phyloP scores from a whole-genome alignment of 208 protist genomes.

The Blechomonas ayalai region DNA sequence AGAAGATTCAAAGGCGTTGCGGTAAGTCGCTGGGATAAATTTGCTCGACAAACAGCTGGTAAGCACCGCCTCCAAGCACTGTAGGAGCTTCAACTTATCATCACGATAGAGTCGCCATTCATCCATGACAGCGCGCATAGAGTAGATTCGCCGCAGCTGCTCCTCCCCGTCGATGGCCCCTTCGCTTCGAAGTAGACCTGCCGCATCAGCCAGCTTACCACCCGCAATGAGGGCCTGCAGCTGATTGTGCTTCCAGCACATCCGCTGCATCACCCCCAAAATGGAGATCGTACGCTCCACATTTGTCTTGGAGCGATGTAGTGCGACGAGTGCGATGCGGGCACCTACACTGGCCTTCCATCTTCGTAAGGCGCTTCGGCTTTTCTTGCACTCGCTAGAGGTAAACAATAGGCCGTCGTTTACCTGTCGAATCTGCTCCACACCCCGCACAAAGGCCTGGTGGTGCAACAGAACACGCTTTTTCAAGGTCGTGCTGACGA shows the following conservation, averaged over 20 bases:
- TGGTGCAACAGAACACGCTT: slow-evolving; percentile 66
- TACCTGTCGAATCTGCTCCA: slow-evolving; percentile 58
- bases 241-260: slow-evolving; percentile 48
- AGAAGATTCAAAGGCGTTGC: slow-evolving; percentile 52
- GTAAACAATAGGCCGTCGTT: slow-evolving; percentile 75
- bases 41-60: slow-evolving; percentile 53
- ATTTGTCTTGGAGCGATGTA: slow-evolving; percentile 46
- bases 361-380: slow-evolving; percentile 46
- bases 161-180: slow-evolving; percentile 45
- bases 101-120: slow-evolving; percentile 67
- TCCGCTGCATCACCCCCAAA: slow-evolving; percentile 53
- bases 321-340: slow-evolving; percentile 46
- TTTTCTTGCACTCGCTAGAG: slow-evolving; percentile 80
- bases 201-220: slow-evolving; percentile 61
- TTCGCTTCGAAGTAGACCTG: slow-evolving; percentile 38
- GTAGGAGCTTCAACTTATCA: slow-evolving; percentile 23
- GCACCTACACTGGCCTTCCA: slow-evolving; percentile 42
- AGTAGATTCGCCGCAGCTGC: slow-evolving; percentile 31
- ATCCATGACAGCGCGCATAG: slow-evolving; percentile 52
- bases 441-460: slow-evolving; percentile 61
- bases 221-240: slow-evolving; percentile 47
- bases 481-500: slow-evolving; percentile 81
- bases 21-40: slow-evolving; percentile 69
- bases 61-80: slow-evolving; percentile 42
- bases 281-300: slow-evolving; percentile 31